Base-by-base conservation (phyloP, 106 monocot species). In the Dactylorhiza incarnata region DNA sequence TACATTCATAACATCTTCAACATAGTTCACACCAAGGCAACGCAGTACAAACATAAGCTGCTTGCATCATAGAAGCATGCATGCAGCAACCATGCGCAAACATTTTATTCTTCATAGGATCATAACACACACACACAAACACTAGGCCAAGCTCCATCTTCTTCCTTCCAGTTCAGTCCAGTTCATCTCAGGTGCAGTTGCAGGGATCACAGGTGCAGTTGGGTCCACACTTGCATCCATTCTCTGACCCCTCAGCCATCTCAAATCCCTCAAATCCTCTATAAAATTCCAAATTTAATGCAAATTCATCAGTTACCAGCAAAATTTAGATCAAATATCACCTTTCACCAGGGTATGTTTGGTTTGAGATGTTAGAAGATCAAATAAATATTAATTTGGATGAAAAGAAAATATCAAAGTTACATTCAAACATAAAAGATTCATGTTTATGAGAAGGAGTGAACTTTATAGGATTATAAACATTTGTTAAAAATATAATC, bases 161-260 rank as follows among this genome's bases (percentile, higher is more conserved):
- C 23, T 49, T 49, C 49, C 8, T 4, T 65, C 65, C 26, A 58
- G 7, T 10, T 3, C 6, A 3, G 49, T 10, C 5, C 49, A 50
- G 48, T 72, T 23, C 48, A 49, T 6, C 43, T 85, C 85, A 85
- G 46, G 73, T 73, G 83, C 87, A 87, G 8, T 4, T 83, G 87
- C 87, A 87, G 62, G 83, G 80, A 46, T 75, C 25, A 47, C 87
- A 87, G 43, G 49, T 75, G 83, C 87, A 83, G 83, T 65, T 81
- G 16, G 70, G 43, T 16, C 83, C 83, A 45, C 87, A 87, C 71
- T 81, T 83, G 87, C 87, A 87, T 7, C 77, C 86, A 45, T 72
- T 81, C 49, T 79, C 72, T 16, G 76, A 13, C 43, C 75, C 83
- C 50, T 70, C 79, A 37, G 75, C 78, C 81, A 78, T 83, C 77